Conservation (phyloP, 1,284 basidiomycete genomes). For the Boletus semigastroideus region DNA sequence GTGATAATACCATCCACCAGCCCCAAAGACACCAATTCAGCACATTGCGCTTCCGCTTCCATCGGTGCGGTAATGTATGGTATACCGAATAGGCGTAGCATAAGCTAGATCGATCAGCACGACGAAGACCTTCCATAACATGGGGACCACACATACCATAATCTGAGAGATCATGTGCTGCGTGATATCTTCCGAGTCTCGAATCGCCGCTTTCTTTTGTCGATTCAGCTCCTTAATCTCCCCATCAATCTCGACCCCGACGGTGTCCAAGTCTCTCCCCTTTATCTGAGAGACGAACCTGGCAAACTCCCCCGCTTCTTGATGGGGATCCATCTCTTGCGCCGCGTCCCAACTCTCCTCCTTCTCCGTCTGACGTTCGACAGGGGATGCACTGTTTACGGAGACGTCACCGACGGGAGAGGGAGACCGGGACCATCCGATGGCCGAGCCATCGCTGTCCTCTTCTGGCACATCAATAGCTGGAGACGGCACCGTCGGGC, state of each 20-base stretch:
- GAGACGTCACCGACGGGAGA: conserved; percentile 21
- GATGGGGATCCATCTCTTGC: conserved; percentile 76
- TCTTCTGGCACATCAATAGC: conserved; percentile 22
- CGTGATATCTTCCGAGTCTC: conserved; percentile 94
- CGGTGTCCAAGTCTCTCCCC: conserved; percentile 76
- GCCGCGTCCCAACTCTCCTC: conserved; percentile 65
- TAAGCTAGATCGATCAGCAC: conserved; percentile 47
- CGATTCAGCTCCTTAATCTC: conserved; percentile 84
- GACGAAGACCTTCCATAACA: not conserved
- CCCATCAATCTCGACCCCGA: conserved; percentile 86
- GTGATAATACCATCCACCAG: conserved; percentile 98
- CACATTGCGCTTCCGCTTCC: conserved; percentile 99
- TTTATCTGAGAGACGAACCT: conserved; percentile 89
- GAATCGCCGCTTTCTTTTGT: conserved; percentile 85
- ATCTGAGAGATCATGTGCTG: conserved; percentile 95
- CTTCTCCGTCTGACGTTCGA: conserved; percentile 12
- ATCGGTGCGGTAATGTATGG: conserved; percentile 98
- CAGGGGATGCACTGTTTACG: not conserved
- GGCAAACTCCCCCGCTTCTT: conserved; percentile 90
- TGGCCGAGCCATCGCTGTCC: conserved; percentile 28
- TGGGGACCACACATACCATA: conserved; percentile 57
- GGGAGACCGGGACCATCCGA: conserved; percentile 50
- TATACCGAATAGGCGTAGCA: conserved; percentile 93
- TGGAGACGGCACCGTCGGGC: conserved; percentile 14
- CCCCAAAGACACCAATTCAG: conserved; percentile 80